Percentiles rank a stretch among this genome's conserved stretches.
Evolutionary conservation across 345 rosid genomes (phyloP).

Genomic region (Syzygium grande): DNA sequence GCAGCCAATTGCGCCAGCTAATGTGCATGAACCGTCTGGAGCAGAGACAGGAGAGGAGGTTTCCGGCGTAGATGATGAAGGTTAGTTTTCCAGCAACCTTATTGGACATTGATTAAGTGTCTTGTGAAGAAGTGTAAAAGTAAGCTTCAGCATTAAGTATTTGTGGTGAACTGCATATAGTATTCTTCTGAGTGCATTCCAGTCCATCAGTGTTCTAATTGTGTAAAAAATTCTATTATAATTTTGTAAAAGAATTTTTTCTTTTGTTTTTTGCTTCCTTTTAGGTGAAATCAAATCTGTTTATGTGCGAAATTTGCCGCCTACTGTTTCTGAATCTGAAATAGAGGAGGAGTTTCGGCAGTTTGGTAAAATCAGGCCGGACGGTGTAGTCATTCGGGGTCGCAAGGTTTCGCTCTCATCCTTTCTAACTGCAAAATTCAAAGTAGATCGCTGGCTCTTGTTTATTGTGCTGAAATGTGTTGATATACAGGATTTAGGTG

Average conservation of each 20-base stretch:
- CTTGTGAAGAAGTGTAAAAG: neutral
- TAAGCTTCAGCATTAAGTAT: neutral
- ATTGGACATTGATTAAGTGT: neutral
- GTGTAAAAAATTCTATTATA: neutral
- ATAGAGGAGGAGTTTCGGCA: conserved; percentile 62
- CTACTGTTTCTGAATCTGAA: conserved; percentile 47
- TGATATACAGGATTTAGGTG: conserved; percentile 53
- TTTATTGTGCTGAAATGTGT: conserved; percentile 1
- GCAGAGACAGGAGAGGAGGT: conserved; percentile 31
- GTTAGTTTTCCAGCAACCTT: conserved; percentile 11
- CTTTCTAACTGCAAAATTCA: neutral
- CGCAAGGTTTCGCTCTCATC: conserved; percentile 41
- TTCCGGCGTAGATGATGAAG: conserved; percentile 41
- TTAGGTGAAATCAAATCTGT: conserved; percentile 62
- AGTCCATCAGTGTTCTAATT: neutral
- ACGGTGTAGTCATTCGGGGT: conserved; percentile 61
- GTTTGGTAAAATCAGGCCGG: conserved; percentile 47
- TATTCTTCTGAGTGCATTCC: neutral
- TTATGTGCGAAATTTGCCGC: conserved; percentile 52
- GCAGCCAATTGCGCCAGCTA: conserved; percentile 16
- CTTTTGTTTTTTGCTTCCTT: neutral
- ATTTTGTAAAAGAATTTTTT: neutral
- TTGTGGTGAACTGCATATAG: neutral
- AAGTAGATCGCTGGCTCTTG: neutral
- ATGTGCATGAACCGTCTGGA: conserved; percentile 24